These are phyloP conservation scores for Nymphaea thermarum DNA, from an alignment of 164 flowering plant genomes.

Conservation along the genomic window DNA sequence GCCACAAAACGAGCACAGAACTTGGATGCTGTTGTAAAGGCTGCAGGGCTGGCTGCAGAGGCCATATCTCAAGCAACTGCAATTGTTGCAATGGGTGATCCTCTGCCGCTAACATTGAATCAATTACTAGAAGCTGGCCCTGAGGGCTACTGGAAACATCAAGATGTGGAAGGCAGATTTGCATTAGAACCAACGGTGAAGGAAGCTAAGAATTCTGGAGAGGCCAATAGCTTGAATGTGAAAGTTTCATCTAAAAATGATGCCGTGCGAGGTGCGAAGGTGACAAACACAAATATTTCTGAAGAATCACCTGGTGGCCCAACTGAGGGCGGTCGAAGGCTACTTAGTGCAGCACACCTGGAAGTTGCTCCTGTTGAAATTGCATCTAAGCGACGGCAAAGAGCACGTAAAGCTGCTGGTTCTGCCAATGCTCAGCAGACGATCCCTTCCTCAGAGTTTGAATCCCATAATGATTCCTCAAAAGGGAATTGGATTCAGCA, in stretches of 20 bases:
- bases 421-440: conserved; percentile 20
- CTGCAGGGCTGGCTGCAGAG: conserved; percentile 91
- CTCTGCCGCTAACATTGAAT: conserved; percentile 40
- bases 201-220: conserved; percentile 1
- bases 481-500: conserved; percentile 33
- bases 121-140: conserved; percentile 60
- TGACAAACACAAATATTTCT: not conserved
- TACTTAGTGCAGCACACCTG: conserved; percentile 18
- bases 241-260: not conserved
- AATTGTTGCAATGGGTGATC: conserved; percentile 79
- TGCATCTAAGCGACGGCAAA: conserved; percentile 16
- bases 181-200: not conserved
- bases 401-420: conserved; percentile 20
- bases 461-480: conserved; percentile 10
- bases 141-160: conserved; percentile 48
- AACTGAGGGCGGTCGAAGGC: conserved; percentile 12
- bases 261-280: not conserved
- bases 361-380: conserved; percentile 22
- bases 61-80: conserved; percentile 91
- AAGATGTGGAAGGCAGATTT: conserved; percentile 5
- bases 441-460: conserved; percentile 28
- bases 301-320: conserved; percentile 14
- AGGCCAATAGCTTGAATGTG: not conserved
- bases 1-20: conserved; percentile 85
- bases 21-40: conserved; percentile 81